phyloP scores from a whole-genome alignment of 2,329 filamentous ascomycete genomes.

The Gaeumannomyces tritici region DNA sequence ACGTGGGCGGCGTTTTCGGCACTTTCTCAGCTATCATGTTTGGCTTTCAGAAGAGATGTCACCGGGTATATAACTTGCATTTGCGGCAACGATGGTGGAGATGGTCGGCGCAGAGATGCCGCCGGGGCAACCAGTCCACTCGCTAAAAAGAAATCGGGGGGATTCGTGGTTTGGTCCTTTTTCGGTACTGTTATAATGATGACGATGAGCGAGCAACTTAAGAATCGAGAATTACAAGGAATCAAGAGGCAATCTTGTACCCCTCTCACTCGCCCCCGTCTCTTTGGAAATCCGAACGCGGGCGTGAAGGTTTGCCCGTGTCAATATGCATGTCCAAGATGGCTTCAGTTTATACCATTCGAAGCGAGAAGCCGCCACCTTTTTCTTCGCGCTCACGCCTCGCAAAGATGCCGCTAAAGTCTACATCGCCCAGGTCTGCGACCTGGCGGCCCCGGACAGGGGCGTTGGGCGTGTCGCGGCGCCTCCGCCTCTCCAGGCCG shows the following conservation, averaged over 20 bases:
- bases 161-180: not conserved
- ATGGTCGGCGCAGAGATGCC: not conserved
- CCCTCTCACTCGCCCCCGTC: too few relatives aligned
- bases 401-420: conserved; percentile 65
- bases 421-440: conserved; percentile 44
- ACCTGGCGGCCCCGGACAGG: conserved; percentile 62
- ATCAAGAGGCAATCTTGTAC: not conserved
- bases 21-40: not conserved
- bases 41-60: not conserved
- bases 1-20: not conserved
- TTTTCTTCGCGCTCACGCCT: conserved; percentile 54
- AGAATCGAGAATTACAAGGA: not conserved
- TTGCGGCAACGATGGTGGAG: not conserved
- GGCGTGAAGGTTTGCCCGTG: too few relatives aligned
- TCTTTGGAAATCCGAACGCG: too few relatives aligned
- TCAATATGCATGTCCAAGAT: too few relatives aligned
- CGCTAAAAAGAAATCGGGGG: not conserved
- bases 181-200: not conserved
- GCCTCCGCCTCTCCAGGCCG: conserved; percentile 72
- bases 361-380: conserved; percentile 56
- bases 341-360: conserved; percentile 42
- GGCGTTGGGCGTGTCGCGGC: conserved; percentile 69
- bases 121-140: not conserved
- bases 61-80: not conserved
- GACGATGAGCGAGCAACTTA: not conserved